These are phyloP conservation scores for Peziza echinospora DNA, from an alignment of 495 filamentous ascomycete genomes.

Conservation along the genomic window DNA sequence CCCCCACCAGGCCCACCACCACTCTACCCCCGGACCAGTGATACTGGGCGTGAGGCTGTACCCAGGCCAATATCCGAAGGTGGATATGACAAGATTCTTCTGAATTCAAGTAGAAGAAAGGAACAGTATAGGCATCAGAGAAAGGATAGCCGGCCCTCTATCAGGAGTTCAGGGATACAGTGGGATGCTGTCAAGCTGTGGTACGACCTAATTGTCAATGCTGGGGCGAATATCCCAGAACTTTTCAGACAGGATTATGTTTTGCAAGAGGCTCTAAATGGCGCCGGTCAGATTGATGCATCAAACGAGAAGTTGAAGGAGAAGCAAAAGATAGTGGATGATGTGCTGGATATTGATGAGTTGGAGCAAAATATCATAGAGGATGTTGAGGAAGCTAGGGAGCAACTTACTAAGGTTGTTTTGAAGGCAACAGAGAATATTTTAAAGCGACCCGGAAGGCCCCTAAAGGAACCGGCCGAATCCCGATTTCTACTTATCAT, in stretches of 20 bases:
- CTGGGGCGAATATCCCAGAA: slow-evolving; percentile 25
- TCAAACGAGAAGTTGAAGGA: slow-evolving; percentile 16
- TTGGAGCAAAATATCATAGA: slow-evolving; percentile 31
- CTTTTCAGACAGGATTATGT: not conserved
- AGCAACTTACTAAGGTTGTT: slow-evolving; percentile 44
- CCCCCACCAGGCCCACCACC: not conserved
- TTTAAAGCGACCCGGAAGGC: slow-evolving; percentile 62
- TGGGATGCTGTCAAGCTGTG: slow-evolving; percentile 53
- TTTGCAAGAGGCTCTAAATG: not conserved
- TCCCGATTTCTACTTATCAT: slow-evolving; percentile 67
- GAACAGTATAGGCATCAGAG: slow-evolving; percentile 6
- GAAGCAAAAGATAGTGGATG: slow-evolving; percentile 21
- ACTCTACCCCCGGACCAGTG: not conserved
- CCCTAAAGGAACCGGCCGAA: slow-evolving; percentile 45
- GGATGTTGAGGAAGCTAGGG: slow-evolving; percentile 42
- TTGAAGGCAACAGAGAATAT: slow-evolving; percentile 68
- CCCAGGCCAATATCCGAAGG: slow-evolving; percentile 10
- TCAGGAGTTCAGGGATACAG: slow-evolving; percentile 47
- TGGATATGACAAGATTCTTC: slow-evolving; percentile 16
- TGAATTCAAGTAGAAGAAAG: slow-evolving; percentile 5
- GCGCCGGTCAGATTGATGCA: not conserved
- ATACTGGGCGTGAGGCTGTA: slow-evolving; percentile 4
- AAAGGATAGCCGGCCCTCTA: slow-evolving; percentile 1
- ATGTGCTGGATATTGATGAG: slow-evolving; percentile 14
- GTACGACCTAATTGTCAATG: slow-evolving; percentile 49